Conservation (phyloP, 257 asterid species). For the Ilex aquifolium region DNA sequence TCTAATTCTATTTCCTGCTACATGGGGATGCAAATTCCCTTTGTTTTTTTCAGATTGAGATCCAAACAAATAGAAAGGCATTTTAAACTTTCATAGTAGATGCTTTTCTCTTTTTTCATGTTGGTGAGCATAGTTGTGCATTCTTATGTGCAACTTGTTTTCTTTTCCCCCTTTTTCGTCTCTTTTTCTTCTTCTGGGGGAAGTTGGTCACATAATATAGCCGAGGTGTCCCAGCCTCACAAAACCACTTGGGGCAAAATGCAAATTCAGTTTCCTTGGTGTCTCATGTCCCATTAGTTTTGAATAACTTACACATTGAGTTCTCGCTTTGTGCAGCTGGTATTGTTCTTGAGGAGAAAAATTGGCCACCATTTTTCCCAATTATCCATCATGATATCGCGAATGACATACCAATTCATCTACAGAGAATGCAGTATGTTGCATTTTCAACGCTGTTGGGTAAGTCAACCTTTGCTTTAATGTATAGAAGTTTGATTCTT, state of each 20-base stretch:
- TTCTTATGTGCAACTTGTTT: too few species aligned
- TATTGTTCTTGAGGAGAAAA: conserved; percentile 69
- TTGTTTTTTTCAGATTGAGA: too few species aligned
- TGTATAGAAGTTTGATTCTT: neutral
- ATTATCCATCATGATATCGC: conserved; percentile 91
- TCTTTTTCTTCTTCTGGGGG: neutral
- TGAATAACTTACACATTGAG: neutral
- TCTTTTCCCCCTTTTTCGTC: neutral
- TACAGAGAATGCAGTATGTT: conserved; percentile 86
- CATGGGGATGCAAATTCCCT: too few species aligned
- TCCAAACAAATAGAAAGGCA: too few species aligned
- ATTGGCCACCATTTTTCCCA: conserved; percentile 98
- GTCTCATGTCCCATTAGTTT: neutral
- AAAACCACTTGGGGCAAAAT: too few species aligned
- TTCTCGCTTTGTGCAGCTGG: conserved; percentile 38
- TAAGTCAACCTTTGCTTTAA: conserved; percentile 27
- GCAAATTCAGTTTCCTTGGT: too few species aligned
- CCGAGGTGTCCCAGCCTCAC: too few species aligned
- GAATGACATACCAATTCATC: conserved; percentile 89
- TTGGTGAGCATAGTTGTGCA: too few species aligned
- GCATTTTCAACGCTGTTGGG: conserved; percentile 90
- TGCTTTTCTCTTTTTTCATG: neutral
- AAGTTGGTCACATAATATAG: neutral
- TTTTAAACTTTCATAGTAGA: too few species aligned
- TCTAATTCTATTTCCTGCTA: too few species aligned